Percentiles rank a stretch among this genome's conserved stretches.
Conservation (phyloP, 2,329 filamentous ascomycete genomes). For the Pseudogymnoascus verrucosus region DNA sequence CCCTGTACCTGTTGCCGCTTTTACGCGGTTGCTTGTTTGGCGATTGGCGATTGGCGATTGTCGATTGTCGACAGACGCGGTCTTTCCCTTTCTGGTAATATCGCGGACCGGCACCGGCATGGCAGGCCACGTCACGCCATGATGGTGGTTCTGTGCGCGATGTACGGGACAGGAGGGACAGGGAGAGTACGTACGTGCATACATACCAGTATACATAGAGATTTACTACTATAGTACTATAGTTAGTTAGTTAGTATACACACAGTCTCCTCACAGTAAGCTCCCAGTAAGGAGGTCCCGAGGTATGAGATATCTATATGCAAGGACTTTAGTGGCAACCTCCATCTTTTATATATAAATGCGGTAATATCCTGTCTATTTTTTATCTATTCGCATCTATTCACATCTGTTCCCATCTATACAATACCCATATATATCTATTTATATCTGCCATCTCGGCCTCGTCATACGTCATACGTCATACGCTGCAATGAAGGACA, state of each 20-base stretch:
- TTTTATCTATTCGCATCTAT: background rate
- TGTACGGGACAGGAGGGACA: background rate
- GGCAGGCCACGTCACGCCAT: background rate
- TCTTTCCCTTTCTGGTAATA: background rate
- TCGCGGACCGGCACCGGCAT: background rate
- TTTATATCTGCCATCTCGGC: background rate
- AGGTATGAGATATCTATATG: background rate
- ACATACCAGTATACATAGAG: too few species aligned
- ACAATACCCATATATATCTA: background rate
- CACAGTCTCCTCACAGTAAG: background rate
- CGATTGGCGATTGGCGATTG: background rate
- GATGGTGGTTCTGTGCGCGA: background rate
- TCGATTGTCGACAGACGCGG: background rate
- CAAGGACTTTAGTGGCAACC: background rate
- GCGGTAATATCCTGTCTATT: background rate
- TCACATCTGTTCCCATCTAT: background rate
- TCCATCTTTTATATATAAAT: background rate
- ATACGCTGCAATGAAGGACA: slow-evolving; percentile 20
- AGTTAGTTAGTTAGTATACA: too few species aligned
- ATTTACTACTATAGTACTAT: too few species aligned
- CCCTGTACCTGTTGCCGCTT: slow-evolving; percentile 1
- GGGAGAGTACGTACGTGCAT: too few species aligned
- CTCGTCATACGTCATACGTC: background rate
- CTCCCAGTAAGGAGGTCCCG: background rate
- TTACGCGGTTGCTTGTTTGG: background rate